Conservation (phyloP, 495 filamentous ascomycete genomes). For the Mytilinidion resinicola region DNA sequence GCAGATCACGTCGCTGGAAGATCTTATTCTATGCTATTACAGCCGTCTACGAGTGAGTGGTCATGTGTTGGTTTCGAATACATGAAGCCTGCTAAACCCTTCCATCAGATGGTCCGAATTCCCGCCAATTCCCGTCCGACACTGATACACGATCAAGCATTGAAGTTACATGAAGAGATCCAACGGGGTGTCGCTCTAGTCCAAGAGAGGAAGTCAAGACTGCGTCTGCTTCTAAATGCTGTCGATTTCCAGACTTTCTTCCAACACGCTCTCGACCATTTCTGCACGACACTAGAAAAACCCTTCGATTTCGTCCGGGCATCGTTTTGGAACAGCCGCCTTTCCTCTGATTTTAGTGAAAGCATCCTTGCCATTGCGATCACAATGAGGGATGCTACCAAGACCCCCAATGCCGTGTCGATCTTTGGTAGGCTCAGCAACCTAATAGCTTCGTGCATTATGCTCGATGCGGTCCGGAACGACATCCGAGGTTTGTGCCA, state of each 20-base stretch:
- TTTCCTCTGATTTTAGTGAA: constrained; percentile 14
- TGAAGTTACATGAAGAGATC: constrained; percentile 14
- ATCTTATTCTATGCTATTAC: constrained; percentile 20
- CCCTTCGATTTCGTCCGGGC: constrained; percentile 19
- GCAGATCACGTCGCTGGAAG: constrained; percentile 11
- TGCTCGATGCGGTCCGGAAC: constrained; percentile 16
- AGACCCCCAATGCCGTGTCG: background rate
- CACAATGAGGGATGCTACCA: constrained; percentile 1
- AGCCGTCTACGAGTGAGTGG: constrained; percentile 10
- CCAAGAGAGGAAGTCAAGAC: constrained; percentile 1
- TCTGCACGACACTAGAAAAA: constrained; percentile 9
- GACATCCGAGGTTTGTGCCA: constrained; percentile 8
- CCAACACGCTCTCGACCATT: constrained; percentile 21
- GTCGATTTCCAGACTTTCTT: constrained; percentile 16
- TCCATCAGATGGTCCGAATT: constrained; percentile 11
- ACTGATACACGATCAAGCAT: constrained; percentile 15
- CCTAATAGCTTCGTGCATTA: constrained; percentile 17
- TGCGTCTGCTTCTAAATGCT: constrained; percentile 15
- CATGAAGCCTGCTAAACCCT: too few species aligned
- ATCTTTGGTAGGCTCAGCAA: constrained; percentile 13
- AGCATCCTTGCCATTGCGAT: constrained; percentile 14
- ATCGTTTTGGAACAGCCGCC: constrained; percentile 8
- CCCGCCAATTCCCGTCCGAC: constrained; percentile 14
- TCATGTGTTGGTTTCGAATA: too few species aligned
- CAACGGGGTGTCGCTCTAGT: background rate